Evolutionary conservation across 2,329 filamentous ascomycete genomes (phyloP).

Genomic region (Ophiosphaerella herpotricha): DNA sequence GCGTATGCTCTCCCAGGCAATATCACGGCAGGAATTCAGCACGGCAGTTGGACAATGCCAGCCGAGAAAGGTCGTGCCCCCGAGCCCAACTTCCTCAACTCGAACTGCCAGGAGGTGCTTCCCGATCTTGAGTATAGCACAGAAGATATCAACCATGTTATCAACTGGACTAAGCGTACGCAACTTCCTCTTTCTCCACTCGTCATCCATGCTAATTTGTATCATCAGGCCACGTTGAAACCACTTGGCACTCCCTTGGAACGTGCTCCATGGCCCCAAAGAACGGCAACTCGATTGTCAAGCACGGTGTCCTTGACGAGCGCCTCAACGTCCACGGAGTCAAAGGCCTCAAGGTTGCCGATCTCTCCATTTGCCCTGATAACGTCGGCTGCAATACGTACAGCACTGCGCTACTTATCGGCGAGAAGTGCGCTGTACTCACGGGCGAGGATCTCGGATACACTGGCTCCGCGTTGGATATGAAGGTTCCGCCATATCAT

Average conservation of each 20-base stretch:
- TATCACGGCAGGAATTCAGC: constrained; percentile 71
- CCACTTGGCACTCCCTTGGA: constrained; percentile 70
- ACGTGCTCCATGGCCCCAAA: constrained; percentile 79
- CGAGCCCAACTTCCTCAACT: constrained; percentile 61
- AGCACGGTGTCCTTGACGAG: constrained; percentile 78
- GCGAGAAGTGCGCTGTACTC: constrained; percentile 73
- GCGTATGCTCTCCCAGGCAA: constrained; percentile 75
- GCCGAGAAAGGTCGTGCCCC: constrained; percentile 60
- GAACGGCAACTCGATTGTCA: constrained; percentile 79
- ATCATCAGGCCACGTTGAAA: constrained; percentile 65
- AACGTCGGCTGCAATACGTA: constrained; percentile 69
- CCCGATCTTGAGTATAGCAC: constrained; percentile 69
- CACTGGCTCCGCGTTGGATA: constrained; percentile 72
- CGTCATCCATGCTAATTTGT: neutral
- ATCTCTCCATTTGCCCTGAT: constrained; percentile 76
- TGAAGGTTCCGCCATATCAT: constrained; percentile 67
- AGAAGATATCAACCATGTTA: constrained; percentile 66
- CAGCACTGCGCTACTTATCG: constrained; percentile 73
- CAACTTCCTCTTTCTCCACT: neutral
- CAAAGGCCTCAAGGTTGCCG: constrained; percentile 76
- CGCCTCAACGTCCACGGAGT: constrained; percentile 78
- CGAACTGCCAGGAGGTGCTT: constrained; percentile 64
- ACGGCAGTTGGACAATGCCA: constrained; percentile 71
- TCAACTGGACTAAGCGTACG: constrained; percentile 62
- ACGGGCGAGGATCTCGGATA: constrained; percentile 76